A percentile compares a stretch with the other conserved stretches of the same genome.
Evolutionary conservation across 2,329 filamentous ascomycete species (phyloP).

Genomic region (Alternaria sp.): DNA sequence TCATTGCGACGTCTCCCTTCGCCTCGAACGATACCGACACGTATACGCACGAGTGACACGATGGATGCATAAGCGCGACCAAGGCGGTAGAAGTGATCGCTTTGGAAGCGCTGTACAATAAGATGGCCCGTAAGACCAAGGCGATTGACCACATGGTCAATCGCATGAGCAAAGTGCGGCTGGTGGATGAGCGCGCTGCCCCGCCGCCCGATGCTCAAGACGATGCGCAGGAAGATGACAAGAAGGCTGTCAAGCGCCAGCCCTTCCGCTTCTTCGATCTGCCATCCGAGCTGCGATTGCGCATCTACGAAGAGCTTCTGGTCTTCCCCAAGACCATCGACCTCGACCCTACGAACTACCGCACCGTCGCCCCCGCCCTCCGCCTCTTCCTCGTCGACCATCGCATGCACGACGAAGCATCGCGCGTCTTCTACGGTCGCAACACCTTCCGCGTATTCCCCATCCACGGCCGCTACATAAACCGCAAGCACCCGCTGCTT

Average conservation of each 20-base stretch:
- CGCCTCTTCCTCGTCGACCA: slow-evolving; percentile 70
- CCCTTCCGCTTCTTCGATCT: slow-evolving; percentile 61
- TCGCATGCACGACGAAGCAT: slow-evolving; percentile 59
- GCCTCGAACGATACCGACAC: slow-evolving; percentile 9
- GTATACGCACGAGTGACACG: slow-evolving; percentile 28
- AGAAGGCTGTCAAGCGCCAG: slow-evolving; percentile 10
- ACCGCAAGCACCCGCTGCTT: slow-evolving; percentile 74
- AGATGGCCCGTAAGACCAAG: slow-evolving; percentile 31
- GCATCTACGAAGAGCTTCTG: slow-evolving; percentile 56
- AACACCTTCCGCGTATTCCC: slow-evolving; percentile 62
- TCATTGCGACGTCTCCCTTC: slow-evolving; percentile 9
- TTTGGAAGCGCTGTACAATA: slow-evolving; percentile 25
- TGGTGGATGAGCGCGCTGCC: slow-evolving; percentile 17
- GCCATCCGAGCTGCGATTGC: slow-evolving; percentile 60
- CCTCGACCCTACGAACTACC: slow-evolving; percentile 70
- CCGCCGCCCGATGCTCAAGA: not conserved
- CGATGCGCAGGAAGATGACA: not conserved
- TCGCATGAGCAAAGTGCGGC: slow-evolving; percentile 32
- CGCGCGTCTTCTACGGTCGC: slow-evolving; percentile 57
- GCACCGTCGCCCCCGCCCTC: slow-evolving; percentile 63
- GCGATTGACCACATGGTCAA: slow-evolving; percentile 35
- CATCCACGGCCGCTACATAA: slow-evolving; percentile 66
- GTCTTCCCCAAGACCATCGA: slow-evolving; percentile 65
- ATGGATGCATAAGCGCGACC: slow-evolving; percentile 53
- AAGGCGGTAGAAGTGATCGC: slow-evolving; percentile 39